Conservation (phyloP, 169 alveolate genomes). For the Eimeria necatrix region DNA sequence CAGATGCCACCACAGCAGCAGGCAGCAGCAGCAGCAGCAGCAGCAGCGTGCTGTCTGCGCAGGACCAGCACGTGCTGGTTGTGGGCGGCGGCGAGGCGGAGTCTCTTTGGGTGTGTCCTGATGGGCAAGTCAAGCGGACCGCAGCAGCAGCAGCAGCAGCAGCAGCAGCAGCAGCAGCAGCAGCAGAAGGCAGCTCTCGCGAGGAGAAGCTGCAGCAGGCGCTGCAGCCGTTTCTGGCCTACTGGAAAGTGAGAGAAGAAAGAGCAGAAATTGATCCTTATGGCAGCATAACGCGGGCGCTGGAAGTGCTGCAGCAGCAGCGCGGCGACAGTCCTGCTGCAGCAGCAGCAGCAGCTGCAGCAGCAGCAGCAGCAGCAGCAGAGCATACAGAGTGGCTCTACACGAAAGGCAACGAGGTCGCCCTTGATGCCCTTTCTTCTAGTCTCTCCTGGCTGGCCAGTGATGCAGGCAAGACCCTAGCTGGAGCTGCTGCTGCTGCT, state of each 20-base stretch:
- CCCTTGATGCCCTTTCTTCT: background rate
- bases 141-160: slow-evolving; percentile 16
- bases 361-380: slow-evolving; percentile 43
- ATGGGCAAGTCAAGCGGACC: background rate
- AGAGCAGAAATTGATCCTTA: background rate
- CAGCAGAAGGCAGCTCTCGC: background rate
- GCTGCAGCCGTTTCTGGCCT: background rate
- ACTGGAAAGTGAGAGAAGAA: background rate
- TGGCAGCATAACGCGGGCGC: background rate
- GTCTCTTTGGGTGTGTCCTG: background rate
- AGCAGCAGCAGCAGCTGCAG: slow-evolving; percentile 42
- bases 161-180: slow-evolving; percentile 24
- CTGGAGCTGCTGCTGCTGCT: slow-evolving; percentile 41
- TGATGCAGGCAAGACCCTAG: slow-evolving; percentile 34
- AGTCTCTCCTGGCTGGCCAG: background rate
- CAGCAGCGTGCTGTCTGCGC: background rate
- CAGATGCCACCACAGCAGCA: slow-evolving; percentile 22
- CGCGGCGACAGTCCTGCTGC: slow-evolving; percentile 21
- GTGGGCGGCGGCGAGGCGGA: background rate
- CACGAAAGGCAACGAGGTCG: background rate
- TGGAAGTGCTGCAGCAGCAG: background rate
- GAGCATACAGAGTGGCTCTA: background rate
- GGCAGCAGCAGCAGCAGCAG: slow-evolving; percentile 34
- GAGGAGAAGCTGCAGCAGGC: background rate
- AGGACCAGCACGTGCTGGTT: background rate